These are phyloP conservation scores for Cenchrus fungigraminus DNA, from an alignment of 176 grass and related monocot genomes.

Conservation along the genomic window DNA sequence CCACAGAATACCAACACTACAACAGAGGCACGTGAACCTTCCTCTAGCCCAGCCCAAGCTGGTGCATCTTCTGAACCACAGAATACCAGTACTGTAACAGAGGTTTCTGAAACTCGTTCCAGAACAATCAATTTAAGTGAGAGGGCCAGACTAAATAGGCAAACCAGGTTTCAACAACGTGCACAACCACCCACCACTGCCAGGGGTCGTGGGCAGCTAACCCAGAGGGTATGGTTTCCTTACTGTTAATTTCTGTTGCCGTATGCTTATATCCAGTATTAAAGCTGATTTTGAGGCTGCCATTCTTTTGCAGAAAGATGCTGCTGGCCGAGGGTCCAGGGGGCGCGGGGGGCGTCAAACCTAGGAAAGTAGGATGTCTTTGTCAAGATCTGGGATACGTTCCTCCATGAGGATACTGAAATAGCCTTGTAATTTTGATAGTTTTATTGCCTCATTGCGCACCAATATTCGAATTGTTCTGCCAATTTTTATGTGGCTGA, in stretches of 20 bases:
- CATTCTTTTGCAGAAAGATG: conserved; percentile 40
- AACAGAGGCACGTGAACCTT: conserved; percentile 45
- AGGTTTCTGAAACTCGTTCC: conserved; percentile 51
- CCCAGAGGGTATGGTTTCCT: conserved; percentile 47
- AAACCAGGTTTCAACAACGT: conserved; percentile 42
- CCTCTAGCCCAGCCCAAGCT: conserved; percentile 24
- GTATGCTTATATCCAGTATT: neutral
- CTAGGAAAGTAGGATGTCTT: conserved; percentile 14
- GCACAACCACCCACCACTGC: conserved; percentile 27
- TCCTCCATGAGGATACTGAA: neutral
- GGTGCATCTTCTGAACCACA: conserved; percentile 48
- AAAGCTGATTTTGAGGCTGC: neutral
- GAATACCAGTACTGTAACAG: conserved; percentile 22
- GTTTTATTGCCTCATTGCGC: neutral
- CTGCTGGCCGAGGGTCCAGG: conserved; percentile 37
- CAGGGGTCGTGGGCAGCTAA: conserved; percentile 52
- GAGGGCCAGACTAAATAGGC: conserved; percentile 66
- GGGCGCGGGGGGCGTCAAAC: conserved; percentile 48
- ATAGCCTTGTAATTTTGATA: neutral
- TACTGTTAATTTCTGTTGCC: neutral
- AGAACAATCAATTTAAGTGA: conserved; percentile 66
- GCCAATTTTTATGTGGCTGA: neutral
- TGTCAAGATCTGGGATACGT: neutral
- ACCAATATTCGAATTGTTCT: neutral
- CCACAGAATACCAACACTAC: conserved; percentile 37